A percentile compares a stretch with the other conserved stretches of the same genome.
These are phyloP conservation scores for Fusarium musae DNA, from an alignment of 2,329 filamentous ascomycete genomes.

Conservation along the genomic window DNA sequence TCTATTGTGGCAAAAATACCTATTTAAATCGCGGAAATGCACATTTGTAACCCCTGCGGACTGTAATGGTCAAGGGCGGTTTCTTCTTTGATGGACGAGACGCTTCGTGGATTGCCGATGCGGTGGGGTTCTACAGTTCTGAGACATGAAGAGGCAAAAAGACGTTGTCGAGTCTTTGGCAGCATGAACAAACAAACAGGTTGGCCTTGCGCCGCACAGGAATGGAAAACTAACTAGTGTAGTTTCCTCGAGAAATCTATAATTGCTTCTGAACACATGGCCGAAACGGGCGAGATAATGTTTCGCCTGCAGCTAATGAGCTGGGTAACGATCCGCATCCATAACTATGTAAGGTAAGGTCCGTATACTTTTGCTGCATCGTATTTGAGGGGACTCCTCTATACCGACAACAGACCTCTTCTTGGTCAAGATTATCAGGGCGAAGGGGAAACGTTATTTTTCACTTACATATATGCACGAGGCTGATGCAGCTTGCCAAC, in stretches of 20 bases:
- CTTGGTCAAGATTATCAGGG: constrained; percentile 12
- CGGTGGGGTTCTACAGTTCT: constrained; percentile 28
- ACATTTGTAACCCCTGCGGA: too few species aligned
- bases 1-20: too few species aligned
- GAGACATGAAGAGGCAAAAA: constrained; percentile 27
- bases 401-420: neutral
- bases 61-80: neutral
- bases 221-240: constrained; percentile 40
- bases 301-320: neutral
- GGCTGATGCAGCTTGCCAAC: neutral
- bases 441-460: constrained; percentile 13
- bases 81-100: constrained; percentile 7
- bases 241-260: constrained; percentile 48
- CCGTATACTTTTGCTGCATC: neutral
- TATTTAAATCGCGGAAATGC: too few species aligned
- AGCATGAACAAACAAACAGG: constrained; percentile 23
- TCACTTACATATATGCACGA: neutral
- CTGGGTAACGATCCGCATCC: constrained; percentile 19
- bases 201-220: constrained; percentile 6
- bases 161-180: neutral
- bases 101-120: constrained; percentile 25
- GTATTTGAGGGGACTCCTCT: neutral
- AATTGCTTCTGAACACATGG: constrained; percentile 45
- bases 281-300: constrained; percentile 14
- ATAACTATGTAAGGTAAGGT: neutral